Evolutionary conservation across 2,329 filamentous ascomycete species (phyloP), one percentile per base, ranked within the genome.

Genomic region (Taxawa tesnikishii): DNA sequence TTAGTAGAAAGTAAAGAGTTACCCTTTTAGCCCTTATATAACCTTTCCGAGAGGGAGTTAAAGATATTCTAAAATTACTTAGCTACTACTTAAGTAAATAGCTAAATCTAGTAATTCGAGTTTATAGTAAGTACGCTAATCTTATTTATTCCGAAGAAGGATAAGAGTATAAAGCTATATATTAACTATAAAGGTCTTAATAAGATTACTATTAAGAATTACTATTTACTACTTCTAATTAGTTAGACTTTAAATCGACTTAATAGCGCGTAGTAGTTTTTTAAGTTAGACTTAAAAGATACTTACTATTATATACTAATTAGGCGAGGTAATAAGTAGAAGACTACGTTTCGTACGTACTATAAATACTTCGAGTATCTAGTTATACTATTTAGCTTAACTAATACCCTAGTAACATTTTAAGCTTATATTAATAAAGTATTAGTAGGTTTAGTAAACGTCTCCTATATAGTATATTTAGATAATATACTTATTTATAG

Each of bases 401-500:
- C 26, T 11, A 50, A 49, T 24, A 34, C 37, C 3, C 40, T 21
- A 14, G 31, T 13, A 2, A 41, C 37, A 1, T 55, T 56, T 18
- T 43, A 56, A 36, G 27, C 16, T 8, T 44, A 43, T 40, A 46
- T 50, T 40, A 45, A 53, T 27, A 28, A 37, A 1, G 31, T 33
- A 6, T 29, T 53, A 25, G 14, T 1, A 18, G 26, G 33, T 3
- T 16, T 39, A 19, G 1, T 46, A 21, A 31, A 36, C 33, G 38
- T 11, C 30, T 36, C 38, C 27, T 48, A 37, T 38, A 27, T 45
- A 17, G 42, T 41, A 12, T 53, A 51, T 32, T 18, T 53, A 23
- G 40, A 54, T 37, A 37, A 55, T 40, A 54, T 55, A 25, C 30
- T 55, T 6, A 49, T 56, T 21, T 56, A 42, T 38, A 42, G 32